These are phyloP conservation scores for Porogramme epimiltina DNA, from an alignment of 1,284 basidiomycete genomes.

Conservation along the genomic window DNA sequence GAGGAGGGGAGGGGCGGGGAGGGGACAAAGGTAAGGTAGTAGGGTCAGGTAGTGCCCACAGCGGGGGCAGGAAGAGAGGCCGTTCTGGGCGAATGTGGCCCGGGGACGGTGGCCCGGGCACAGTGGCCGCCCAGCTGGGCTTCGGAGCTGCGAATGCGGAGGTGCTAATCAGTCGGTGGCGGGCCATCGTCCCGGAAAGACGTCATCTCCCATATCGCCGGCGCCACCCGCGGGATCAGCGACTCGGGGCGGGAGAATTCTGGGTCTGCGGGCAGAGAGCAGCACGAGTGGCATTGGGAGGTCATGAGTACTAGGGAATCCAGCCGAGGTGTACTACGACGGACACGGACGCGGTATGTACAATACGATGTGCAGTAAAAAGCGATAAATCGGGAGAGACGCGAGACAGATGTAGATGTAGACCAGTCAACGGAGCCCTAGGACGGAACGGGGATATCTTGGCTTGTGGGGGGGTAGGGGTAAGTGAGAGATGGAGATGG, in stretches of 20 bases:
- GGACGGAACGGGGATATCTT: slow-evolving; percentile 17
- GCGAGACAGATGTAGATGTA: slow-evolving; percentile 13
- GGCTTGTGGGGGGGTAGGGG: slow-evolving; percentile 7
- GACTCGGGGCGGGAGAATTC: too few species aligned
- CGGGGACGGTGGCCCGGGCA: too few species aligned
- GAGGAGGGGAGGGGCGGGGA: background rate
- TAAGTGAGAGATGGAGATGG: slow-evolving; percentile 1
- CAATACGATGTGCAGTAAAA: slow-evolving; percentile 26
- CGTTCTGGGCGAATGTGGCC: slow-evolving; percentile 8
- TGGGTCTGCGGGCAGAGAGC: too few species aligned
- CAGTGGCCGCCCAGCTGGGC: too few species aligned
- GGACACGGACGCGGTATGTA: slow-evolving; percentile 29
- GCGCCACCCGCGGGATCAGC: too few species aligned
- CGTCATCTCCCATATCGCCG: too few species aligned
- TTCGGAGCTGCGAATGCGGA: too few species aligned
- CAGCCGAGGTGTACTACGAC: slow-evolving; percentile 24
- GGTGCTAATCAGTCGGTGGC: too few species aligned
- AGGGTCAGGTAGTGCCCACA: background rate
- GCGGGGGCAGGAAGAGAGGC: background rate
- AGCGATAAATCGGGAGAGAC: slow-evolving; percentile 24
- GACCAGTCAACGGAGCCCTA: background rate
- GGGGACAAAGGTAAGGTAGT: background rate
- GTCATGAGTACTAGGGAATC: slow-evolving; percentile 18
- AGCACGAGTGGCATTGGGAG: slow-evolving; percentile 19
- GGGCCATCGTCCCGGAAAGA: too few species aligned